Evolutionary conservation across 345 rosid genomes (phyloP), one percentile per base, ranked within the genome.

Genomic region (Rhizophora apiculata): DNA sequence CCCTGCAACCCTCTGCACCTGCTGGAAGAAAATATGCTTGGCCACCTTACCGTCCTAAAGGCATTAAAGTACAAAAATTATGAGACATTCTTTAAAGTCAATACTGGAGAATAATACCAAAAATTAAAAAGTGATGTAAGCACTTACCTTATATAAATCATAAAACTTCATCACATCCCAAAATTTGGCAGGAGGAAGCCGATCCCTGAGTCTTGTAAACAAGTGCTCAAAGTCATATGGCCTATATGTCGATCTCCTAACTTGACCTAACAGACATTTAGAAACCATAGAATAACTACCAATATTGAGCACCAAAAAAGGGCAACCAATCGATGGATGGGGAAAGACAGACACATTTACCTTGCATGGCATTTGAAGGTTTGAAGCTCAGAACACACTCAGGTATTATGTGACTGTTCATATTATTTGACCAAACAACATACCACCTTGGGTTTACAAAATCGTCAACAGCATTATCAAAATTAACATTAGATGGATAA

Each of bases 311-410:
- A 32, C 29, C 29, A 6, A 27, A 56, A 56, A 6, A 24, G 60
- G 60, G 11, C 4, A 56, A 24, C 60, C 26, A 24, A 10, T 21
- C 58, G 0, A 56, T 9, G 16, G 18, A 27, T 31, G 9, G 60
- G n/a, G 24, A 63, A 62, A 62, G 43, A 21, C 36, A 49, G 52
- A 56, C 54, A 26, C 16, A 54, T 26, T 63, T 76, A 82, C 82
- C 82, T 67, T 69, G 76, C 31, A 65, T 43, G 5, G 11, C 26
- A 54, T 16, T 58, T 67, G 86, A 68, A 43, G 75, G 74, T 27
- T 65, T 87, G 71, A 73, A 84, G 78, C 84, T 84, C 79, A 84
- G 80, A 63, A 84, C 75, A 65, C 57, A 74, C 75, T 80, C 85
- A 0, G 88, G 91, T 32, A 87, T 64, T 65, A 87, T 71, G 54